Evolutionary conservation across 345 rosid genomes (phyloP).

Genomic region (Bruguiera gymnorhiza): DNA sequence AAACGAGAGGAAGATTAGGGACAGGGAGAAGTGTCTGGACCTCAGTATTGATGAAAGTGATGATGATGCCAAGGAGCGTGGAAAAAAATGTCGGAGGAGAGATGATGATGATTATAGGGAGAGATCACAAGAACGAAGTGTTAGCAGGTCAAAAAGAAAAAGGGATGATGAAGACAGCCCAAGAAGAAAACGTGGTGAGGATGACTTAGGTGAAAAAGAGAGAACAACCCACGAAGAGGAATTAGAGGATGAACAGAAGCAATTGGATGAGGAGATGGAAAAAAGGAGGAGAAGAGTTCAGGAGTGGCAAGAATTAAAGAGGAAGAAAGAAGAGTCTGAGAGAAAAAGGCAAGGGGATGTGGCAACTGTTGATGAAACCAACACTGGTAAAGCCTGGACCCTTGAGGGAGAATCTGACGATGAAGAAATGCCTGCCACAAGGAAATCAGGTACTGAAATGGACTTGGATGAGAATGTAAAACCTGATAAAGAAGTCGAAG

Average conservation of each 20-base stretch:
- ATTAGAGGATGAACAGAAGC: conserved; percentile 71
- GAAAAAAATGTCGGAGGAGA: conserved; percentile 56
- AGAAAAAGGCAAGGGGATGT: conserved; percentile 58
- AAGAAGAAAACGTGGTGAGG: conserved; percentile 49
- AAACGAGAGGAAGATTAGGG: conserved; percentile 54
- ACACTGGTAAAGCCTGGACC: conserved; percentile 80
- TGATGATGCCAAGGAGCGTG: conserved; percentile 42
- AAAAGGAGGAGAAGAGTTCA: conserved; percentile 92
- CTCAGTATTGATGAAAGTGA: conserved; percentile 55
- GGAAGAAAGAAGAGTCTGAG: conserved; percentile 83
- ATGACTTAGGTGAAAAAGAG: conserved; percentile 49
- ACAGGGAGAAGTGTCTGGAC: conserved; percentile 57
- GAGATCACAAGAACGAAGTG: conserved; percentile 55
- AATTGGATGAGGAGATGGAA: conserved; percentile 80
- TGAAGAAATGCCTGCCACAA: conserved; percentile 55
- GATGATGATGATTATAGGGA: conserved; percentile 56
- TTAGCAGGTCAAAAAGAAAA: conserved; percentile 53
- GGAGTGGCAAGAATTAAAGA: conserved; percentile 91
- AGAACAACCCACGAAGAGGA: conserved; percentile 73
- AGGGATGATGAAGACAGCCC: conserved; percentile 55
- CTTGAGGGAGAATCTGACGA: conserved; percentile 96
- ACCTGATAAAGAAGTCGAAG: conserved; percentile 42
- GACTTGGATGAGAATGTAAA: conserved; percentile 50
- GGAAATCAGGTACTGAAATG: conserved; percentile 48
- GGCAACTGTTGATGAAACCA: conserved; percentile 42